These are phyloP conservation scores for Fusarium poae DNA, from an alignment of 2,329 filamentous ascomycete genomes.

Conservation along the genomic window DNA sequence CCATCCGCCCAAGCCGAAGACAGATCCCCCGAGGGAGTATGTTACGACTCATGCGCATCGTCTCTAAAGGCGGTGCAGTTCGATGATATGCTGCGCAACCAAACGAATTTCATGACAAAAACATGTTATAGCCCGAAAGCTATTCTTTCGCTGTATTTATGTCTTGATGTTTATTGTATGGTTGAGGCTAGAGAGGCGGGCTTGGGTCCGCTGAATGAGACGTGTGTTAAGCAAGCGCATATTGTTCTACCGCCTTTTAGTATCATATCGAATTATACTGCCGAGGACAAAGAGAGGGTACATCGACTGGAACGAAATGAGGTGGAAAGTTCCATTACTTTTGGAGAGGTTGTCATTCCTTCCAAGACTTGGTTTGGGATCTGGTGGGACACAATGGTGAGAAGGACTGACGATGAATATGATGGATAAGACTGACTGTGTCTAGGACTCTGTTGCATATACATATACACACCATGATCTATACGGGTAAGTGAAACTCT, in stretches of 20 bases:
- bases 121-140: conserved; percentile 51
- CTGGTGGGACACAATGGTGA: conserved; percentile 57
- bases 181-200: conserved; percentile 43
- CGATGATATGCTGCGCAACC: conserved; percentile 46
- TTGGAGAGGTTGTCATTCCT: conserved; percentile 54
- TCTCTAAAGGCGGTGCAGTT: conserved; percentile 51
- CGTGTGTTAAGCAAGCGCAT: conserved; percentile 49
- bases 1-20: not conserved
- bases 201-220: conserved; percentile 52
- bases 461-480: conserved; percentile 52
- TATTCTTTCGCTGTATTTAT: conserved; percentile 55
- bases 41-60: conserved; percentile 53
- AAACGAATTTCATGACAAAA: conserved; percentile 34
- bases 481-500: conserved; percentile 52
- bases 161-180: conserved; percentile 54
- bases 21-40: conserved; percentile 43
- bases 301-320: conserved; percentile 51
- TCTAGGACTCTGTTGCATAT: conserved; percentile 54
- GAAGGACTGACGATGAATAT: not conserved
- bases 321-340: conserved; percentile 1
- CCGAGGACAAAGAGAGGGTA: conserved; percentile 51
- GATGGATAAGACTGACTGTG: conserved; percentile 7
- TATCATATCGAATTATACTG: conserved; percentile 54
- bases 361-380: conserved; percentile 51
- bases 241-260: conserved; percentile 53